Base-by-base conservation (phyloP, 2,329 filamentous ascomycete species). In the Botrytis sinoallii region DNA sequence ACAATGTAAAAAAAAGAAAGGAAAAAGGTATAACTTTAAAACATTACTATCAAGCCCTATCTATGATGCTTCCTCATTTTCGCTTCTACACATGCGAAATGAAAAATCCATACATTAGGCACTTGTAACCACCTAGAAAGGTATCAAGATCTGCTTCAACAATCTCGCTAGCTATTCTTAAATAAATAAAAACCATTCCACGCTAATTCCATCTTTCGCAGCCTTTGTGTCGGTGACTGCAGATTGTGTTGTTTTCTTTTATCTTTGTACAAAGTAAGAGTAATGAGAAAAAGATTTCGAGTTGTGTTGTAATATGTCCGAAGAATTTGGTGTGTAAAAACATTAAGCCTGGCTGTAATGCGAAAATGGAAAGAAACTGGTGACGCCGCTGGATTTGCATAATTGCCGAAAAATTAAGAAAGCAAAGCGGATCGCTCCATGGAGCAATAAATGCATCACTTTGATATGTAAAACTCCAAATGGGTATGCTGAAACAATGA, bases 401-500 rank as follows among this genome's bases (percentile, higher is more conserved):
- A 35, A n/a, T 42, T 72, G 60, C 48, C 25, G 44, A 48, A 32
- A 66, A 72, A 72, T 67, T 72, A 72, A 16, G 20, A 35, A 55
- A 59, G 70, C 48, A 72, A 72, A 67, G 70, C 69, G 44, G 59
- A 52, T 67, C 46, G 29, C 70, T 72, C 70, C 70, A 59, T 20
- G 38, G 61, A 42, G 63, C 46, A 42, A 72, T 55, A 66, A 38
- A 72, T 63, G 60, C 55, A 46, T 46, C 44, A 59, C 70, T 65
- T 67, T 67, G n/a, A 72, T 67, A 73, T 78, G 71, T 76, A 72
- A 76, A 77, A 75, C 75, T 76, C 73, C 72, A 75, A 75, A 74
- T 70, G 73, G 74, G 76, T 77, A 77, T 77, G 79, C 75, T 75
- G 76, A 74, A 77, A 77, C 76, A 74, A 75, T 77, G 71, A 70